Evolutionary conservation across 2,329 filamentous ascomycete genomes (phyloP).

Genomic region (Pyrenophora teres): DNA sequence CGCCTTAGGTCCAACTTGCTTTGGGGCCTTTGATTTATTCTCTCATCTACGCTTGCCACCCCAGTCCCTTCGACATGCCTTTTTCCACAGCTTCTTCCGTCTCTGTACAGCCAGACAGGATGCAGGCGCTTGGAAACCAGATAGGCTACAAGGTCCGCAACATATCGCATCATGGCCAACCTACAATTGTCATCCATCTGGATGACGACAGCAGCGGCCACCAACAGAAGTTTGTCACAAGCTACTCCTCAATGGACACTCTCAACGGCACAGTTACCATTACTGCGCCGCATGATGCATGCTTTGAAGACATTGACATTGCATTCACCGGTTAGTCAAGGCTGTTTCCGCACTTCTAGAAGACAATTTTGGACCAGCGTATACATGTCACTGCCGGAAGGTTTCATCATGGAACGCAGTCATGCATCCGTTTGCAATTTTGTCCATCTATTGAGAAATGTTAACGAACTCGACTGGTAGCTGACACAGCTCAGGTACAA

Average conservation of each 20-base stretch:
- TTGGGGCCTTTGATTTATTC: background rate
- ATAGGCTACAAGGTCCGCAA: slow-evolving; percentile 43
- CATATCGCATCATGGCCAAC: slow-evolving; percentile 42
- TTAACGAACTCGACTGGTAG: background rate
- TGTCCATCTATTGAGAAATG: too few species aligned
- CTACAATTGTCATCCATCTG: slow-evolving; percentile 52
- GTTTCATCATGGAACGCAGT: too few species aligned
- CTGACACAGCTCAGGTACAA: slow-evolving; percentile 50
- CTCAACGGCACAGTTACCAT: slow-evolving; percentile 61
- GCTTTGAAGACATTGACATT: slow-evolving; percentile 64
- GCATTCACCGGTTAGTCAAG: slow-evolving; percentile 58
- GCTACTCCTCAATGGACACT: slow-evolving; percentile 62
- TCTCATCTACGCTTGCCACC: slow-evolving; percentile 12
- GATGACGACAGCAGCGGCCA: slow-evolving; percentile 38
- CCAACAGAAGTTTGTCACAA: slow-evolving; percentile 46
- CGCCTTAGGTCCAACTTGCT: slow-evolving; percentile 7
- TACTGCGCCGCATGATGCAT: slow-evolving; percentile 56
- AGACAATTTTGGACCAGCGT: too few species aligned
- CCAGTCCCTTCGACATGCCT: slow-evolving; percentile 24
- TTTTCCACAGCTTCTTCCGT: slow-evolving; percentile 25
- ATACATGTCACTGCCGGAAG: too few species aligned
- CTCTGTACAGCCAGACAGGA: slow-evolving; percentile 29
- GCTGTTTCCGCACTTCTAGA: background rate
- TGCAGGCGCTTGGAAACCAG: slow-evolving; percentile 40
- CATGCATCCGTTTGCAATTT: too few species aligned